A percentile compares a stretch with the other conserved stretches of the same genome.
Evolutionary conservation across 2,329 filamentous ascomycete genomes (phyloP).

Genomic region (Pseudocercospora musae): DNA sequence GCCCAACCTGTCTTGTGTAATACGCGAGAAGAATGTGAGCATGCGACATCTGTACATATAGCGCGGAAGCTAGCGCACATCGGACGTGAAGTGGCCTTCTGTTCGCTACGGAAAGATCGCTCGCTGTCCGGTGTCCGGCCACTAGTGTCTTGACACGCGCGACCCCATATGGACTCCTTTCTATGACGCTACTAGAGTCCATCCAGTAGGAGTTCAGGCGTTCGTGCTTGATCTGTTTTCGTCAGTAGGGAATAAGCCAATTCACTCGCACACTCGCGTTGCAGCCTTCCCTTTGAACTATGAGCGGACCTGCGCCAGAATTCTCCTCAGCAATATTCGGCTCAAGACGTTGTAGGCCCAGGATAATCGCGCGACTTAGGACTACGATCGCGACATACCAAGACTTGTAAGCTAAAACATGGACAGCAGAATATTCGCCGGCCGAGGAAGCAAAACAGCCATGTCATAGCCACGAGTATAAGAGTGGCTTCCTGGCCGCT

Average conservation of each 20-base stretch:
- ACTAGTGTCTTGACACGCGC: no score
- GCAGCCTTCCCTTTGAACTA: background rate
- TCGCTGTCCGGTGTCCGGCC: no score
- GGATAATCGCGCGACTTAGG: background rate
- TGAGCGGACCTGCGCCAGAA: background rate
- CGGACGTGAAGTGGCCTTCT: no score
- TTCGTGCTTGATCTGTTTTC: background rate
- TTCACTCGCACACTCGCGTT: background rate
- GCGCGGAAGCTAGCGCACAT: no score
- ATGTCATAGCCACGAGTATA: background rate
- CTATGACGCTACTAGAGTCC: no score
- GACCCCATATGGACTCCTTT: no score
- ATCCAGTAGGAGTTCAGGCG: no score
- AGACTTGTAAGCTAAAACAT: background rate
- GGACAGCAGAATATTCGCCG: no score
- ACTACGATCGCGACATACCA: background rate
- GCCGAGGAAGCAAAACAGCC: background rate
- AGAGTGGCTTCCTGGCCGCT: background rate
- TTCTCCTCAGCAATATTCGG: background rate
- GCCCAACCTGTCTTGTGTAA: no score
- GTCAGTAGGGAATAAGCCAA: background rate
- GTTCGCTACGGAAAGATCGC: no score
- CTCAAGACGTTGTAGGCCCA: background rate
- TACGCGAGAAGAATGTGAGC: no score
- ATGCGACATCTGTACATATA: no score